Evolutionary conservation across 1,284 basidiomycete species (phyloP).

Genomic region (Puccinia hordei): DNA sequence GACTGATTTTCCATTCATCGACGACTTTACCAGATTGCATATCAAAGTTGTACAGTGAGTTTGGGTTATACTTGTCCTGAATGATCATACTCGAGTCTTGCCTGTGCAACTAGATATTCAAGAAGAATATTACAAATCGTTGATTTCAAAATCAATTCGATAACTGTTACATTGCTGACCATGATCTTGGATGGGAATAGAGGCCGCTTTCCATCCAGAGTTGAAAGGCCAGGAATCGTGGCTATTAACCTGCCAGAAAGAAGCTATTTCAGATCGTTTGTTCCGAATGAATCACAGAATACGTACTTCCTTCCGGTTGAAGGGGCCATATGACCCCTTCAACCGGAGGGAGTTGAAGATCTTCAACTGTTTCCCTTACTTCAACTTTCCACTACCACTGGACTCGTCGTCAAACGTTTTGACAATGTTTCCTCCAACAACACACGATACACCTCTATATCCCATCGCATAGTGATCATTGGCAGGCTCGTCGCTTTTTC

Average conservation of each 20-base stretch:
- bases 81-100: slow-evolving; percentile 89
- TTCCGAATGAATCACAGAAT: too few species aligned
- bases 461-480: too few species aligned
- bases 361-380: too few species aligned
- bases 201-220: slow-evolving; percentile 72
- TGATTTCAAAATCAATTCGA: slow-evolving; percentile 43
- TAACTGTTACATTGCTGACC: slow-evolving; percentile 6
- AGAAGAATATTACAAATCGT: too few species aligned
- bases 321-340: too few species aligned
- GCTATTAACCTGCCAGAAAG: slow-evolving; percentile 12
- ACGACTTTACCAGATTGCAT: slow-evolving; percentile 94
- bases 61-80: slow-evolving; percentile 80
- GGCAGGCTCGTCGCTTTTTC: too few species aligned
- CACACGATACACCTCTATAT: slow-evolving; percentile 80
- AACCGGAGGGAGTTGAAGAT: too few species aligned
- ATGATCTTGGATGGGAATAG: slow-evolving; percentile 72
- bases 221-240: slow-evolving; percentile 65
- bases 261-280: background rate
- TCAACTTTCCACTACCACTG: slow-evolving; percentile 61
- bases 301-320: too few species aligned
- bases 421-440: slow-evolving; percentile 91
- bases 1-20: slow-evolving; percentile 94
- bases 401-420: slow-evolving; percentile 87
- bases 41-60: slow-evolving; percentile 88
- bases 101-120: slow-evolving; percentile 18